These are phyloP conservation scores for Cytospora schulzeri DNA, from an alignment of 2,329 filamentous ascomycete species.

Conservation along the genomic window DNA sequence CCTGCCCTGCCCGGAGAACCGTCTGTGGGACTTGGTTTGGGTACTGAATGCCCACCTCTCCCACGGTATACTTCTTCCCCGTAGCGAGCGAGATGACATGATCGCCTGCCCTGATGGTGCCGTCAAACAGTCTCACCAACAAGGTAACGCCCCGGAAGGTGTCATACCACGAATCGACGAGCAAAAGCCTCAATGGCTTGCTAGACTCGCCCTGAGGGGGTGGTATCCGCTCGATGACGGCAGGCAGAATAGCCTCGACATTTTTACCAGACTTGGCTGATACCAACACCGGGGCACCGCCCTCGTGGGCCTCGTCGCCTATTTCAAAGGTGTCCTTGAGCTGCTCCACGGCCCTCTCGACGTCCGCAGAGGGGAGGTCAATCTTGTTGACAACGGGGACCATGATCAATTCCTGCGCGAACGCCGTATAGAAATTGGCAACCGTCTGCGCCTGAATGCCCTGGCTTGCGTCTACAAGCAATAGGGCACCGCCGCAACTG, in stretches of 20 bases:
- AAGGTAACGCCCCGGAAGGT: slow-evolving; percentile 92
- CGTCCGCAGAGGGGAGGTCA: slow-evolving; percentile 85
- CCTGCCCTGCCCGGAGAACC: slow-evolving; percentile 83
- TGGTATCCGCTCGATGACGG: slow-evolving; percentile 83
- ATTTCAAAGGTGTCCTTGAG: slow-evolving; percentile 86
- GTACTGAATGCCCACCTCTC: slow-evolving; percentile 96
- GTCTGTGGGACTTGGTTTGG: slow-evolving; percentile 82
- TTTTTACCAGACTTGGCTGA: slow-evolving; percentile 95
- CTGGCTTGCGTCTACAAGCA: slow-evolving; percentile 94
- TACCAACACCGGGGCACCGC: slow-evolving; percentile 59
- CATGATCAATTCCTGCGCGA: slow-evolving; percentile 83
- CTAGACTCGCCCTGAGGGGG: slow-evolving; percentile 72
- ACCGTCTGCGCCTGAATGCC: slow-evolving; percentile 97
- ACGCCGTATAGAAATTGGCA: slow-evolving; percentile 97
- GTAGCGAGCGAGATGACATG: slow-evolving; percentile 87
- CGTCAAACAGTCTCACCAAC: slow-evolving; percentile 89
- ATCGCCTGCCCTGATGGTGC: slow-evolving; percentile 79
- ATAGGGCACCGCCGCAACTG: slow-evolving; percentile 87
- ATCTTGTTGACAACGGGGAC: slow-evolving; percentile 97
- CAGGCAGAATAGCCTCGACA: slow-evolving; percentile 79
- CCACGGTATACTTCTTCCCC: slow-evolving; percentile 85
- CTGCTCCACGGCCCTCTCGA: slow-evolving; percentile 83
- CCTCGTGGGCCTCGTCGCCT: slow-evolving; percentile 62
- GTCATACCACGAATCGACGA: slow-evolving; percentile 98
- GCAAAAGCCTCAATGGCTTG: slow-evolving; percentile 77